Evolutionary conservation across 371 early-diverging fungal species (phyloP), one percentile per base, ranked within the genome.

Genomic region (Mortierella sp.): DNA sequence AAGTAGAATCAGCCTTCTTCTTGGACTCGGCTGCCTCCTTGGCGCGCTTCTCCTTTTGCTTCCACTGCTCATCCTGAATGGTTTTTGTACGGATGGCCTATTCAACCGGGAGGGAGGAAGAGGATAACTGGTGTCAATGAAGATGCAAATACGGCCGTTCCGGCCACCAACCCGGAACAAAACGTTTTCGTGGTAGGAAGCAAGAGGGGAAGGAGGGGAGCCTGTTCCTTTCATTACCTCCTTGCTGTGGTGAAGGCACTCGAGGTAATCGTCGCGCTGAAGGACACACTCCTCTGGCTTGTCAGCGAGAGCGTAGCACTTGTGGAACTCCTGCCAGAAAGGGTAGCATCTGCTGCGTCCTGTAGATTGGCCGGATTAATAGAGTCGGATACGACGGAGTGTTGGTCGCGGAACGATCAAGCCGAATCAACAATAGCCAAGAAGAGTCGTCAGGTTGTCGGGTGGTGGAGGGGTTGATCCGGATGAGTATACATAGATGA

Each of bases 291-390:
- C 89, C 54, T 86, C 83, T 57, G 88, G 91, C 46, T 81, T 78
- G 78, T 90, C 88, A 62, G 89, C 89, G 63, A 83, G 81, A 68
- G 89, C 91, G 64, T 90, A 91, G 83, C 93, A 93, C 79, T 93
- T 92, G 83, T 87, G 85, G 79, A 91, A 91, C 80, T 93, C 93
- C 78, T 92, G 92, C 93, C 93, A 93, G 76, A 88, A 87, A 57
- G 89, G 86, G 80, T 90, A 91, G 82, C 93, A 93, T 60, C 93
- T 89, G 76, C 88, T 88, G 81, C 90, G 91, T 79, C 92, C 92
- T 91, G 81, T 57, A 34, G 34, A n/a, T n/a, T n/a, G n/a, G n/a
- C n/a, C n/a, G n/a, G 34, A 10, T 7, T 34, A 34, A 34, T 34
- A 34, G 4, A 4, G 34, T 34, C 10, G 4, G 34, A 34, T 34